Base-by-base conservation (phyloP, 495 filamentous ascomycete genomes). In the Penicillium samsonianum region DNA sequence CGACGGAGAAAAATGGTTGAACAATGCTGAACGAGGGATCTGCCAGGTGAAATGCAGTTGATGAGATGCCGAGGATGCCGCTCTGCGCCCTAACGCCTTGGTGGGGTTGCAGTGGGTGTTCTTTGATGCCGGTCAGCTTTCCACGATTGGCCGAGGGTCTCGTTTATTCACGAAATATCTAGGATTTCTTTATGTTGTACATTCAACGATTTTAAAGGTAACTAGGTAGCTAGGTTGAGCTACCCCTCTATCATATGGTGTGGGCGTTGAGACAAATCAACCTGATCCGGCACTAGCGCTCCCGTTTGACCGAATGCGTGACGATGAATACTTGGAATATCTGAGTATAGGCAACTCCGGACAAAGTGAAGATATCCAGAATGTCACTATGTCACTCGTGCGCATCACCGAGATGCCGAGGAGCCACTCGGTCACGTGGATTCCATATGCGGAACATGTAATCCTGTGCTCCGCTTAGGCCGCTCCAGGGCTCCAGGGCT, bases 1-100 rank as follows among this genome's bases (percentile, higher is more conserved):
- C 6, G 16, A 4, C 30, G 28, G 7, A 9, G 45, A 31, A 19
- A 48, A 46, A 33, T 1, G 3, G n/a, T 47, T 19, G 17, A 33
- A 11, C 45, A 31, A 48, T 20, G 19, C n/a, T 12, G 45, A 48
- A 48, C 5, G 10, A 10, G 5, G 9, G n/a, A 6, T 5, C 28
- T 16, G 5, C 16, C 17, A 19, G 19, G 19, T 26, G 35, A 31
- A 19, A 8, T 55, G 30, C n/a, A 17, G 35, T 35, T 16, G 12
- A 58, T 53, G 42, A 63, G 60, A 63, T 53, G 58, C 64, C 64
- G 61, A 64, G 64, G 64, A 47, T 50, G 58, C 55, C 51, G 61
- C 52, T 16, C 16, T 16, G 49, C 35, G 37, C 37, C n/a, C n/a
- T 51, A 17, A 12, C n/a, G 37, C 14, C 20, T 48, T 55, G 50